phyloP scores from a whole-genome alignment of 352 stramenopile species.

The Plasmopara muralis region DNA sequence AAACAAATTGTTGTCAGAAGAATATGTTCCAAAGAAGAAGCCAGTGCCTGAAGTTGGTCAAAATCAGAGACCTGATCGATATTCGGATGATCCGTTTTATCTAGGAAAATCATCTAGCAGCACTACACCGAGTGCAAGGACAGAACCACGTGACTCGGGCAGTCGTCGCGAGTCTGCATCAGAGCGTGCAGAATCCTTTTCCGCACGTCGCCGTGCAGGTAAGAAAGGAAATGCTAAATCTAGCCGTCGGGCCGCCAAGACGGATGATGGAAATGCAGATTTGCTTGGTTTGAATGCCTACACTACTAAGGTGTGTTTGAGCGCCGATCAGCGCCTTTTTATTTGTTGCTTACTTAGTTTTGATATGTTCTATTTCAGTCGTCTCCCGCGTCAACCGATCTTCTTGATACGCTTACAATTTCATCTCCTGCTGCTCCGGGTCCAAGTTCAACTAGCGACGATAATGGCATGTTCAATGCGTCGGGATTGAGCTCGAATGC shows the following conservation, averaged over 20 bases:
- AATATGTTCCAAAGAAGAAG: slow-evolving; percentile 67
- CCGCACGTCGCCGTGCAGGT: slow-evolving; percentile 54
- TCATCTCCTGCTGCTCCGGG: slow-evolving; percentile 32
- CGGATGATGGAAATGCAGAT: slow-evolving; percentile 49
- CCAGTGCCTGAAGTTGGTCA: slow-evolving; percentile 14
- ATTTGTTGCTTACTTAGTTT: slow-evolving; percentile 10
- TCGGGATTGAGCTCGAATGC: slow-evolving; percentile 49
- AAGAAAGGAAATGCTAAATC: slow-evolving; percentile 57
- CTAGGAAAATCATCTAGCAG: slow-evolving; percentile 39
- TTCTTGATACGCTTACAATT: slow-evolving; percentile 44
- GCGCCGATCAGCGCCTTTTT: neutral
- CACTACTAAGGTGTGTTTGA: slow-evolving; percentile 25
- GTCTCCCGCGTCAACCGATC: slow-evolving; percentile 24
- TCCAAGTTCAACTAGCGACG: slow-evolving; percentile 16
- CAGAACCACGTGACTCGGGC: slow-evolving; percentile 27
- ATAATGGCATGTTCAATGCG: slow-evolving; percentile 52
- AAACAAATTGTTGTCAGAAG: slow-evolving; percentile 76
- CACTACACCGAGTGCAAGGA: slow-evolving; percentile 38
- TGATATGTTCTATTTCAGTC: slow-evolving; percentile 17
- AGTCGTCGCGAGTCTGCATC: slow-evolving; percentile 25
- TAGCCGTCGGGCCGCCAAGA: slow-evolving; percentile 37
- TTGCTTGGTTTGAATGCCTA: slow-evolving; percentile 48
- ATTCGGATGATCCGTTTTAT: slow-evolving; percentile 76
- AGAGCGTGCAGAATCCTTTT: slow-evolving; percentile 61
- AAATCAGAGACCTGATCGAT: slow-evolving; percentile 46